Base-by-base conservation (phyloP, 1,284 basidiomycete genomes). In the Apiotrichum akiyoshidainum region DNA sequence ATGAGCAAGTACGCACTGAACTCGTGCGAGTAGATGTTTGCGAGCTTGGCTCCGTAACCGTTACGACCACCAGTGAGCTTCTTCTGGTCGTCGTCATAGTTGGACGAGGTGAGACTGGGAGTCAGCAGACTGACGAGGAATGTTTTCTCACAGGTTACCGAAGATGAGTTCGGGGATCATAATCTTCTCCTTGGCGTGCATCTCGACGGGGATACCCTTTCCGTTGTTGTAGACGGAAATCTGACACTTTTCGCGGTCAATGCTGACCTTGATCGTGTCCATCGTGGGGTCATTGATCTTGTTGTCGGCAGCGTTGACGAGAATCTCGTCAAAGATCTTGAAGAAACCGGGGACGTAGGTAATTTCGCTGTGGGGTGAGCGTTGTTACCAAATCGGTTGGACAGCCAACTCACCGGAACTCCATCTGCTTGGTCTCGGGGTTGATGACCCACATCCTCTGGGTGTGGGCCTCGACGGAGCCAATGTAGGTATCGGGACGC, bases 281-380 rank as follows among this genome's bases (percentile, higher is more conserved):
- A 96, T 96, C 54, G 73, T 85, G 1, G 84, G 57, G 76, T 96
- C 93, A 64, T 94, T 94, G 72, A 94, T 89, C 92, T 99, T 99
- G 81, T 99, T 97, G 77, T 99, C 96, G 9, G 96, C 96, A 19
- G 96, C 96, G 75, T 99, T 99, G 69, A 99, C 96, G 8, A 99
- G 83, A 70, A 99, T 99, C 80, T 99, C 96, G 72, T 99, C 96
- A 47, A 99, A 89, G 73, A 99, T 99, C 83, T 99, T 99, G 85
- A 96, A 96, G 78, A 99, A 96, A 64, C 95, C 96, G 0, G 96
- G 96, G 2, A 98, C 94, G 73, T 89, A 99, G 65, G 86, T 90
- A 66, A 93, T 90, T 51, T 93, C 87, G 49, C 83, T 81, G 44
- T 0, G n/a, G 54, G 44, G 17, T 34, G 5, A 47, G 52, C n/a